A percentile compares a stretch with the other conserved stretches of the same genome.
phyloP scores from a whole-genome alignment of 441 rosid species.

The Gossypium aridum region DNA sequence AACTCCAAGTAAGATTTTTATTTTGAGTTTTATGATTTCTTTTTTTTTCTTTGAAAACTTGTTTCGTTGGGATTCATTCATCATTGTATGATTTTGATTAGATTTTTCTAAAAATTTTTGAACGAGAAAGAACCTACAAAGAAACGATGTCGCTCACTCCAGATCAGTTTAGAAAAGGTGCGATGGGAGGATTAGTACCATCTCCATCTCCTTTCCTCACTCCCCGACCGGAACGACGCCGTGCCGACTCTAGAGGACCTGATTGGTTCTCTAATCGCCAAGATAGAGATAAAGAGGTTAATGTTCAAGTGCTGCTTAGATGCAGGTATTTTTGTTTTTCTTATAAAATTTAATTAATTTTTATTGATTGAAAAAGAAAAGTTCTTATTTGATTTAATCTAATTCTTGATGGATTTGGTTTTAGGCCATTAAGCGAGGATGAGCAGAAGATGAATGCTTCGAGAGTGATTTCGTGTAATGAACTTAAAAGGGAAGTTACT shows the following conservation, averaged over 20 bases:
- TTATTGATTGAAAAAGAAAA: not conserved
- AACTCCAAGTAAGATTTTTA: not conserved
- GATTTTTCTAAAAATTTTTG: not conserved
- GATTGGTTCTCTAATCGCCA: conserved; percentile 53
- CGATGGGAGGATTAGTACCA: conserved; percentile 50
- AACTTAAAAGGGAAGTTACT: conserved; percentile 64
- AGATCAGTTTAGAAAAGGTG: conserved; percentile 54
- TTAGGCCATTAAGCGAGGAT: conserved; percentile 72
- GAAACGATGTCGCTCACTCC: conserved; percentile 65
- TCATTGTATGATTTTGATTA: not conserved
- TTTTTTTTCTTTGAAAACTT: not conserved
- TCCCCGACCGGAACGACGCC: conserved; percentile 81
- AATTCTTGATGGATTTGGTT: not conserved
- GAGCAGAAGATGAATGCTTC: conserved; percentile 64
- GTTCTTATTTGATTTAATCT: not conserved
- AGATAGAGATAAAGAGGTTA: conserved; percentile 75
- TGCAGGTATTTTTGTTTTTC: conserved; percentile 43
- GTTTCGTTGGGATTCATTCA: not conserved
- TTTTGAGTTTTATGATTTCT: not conserved
- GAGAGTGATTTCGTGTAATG: conserved; percentile 62
- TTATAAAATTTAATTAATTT: not conserved
- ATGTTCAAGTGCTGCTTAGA: conserved; percentile 80
- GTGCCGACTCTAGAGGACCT: conserved; percentile 43
- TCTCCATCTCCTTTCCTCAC: conserved; percentile 85
- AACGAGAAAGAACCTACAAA: conserved; percentile 1